A percentile compares a stretch with the other conserved stretches of the same genome.
These are phyloP conservation scores for Rhizopogon salebrosus DNA, from an alignment of 768 basidiomycete species.

Conservation along the genomic window DNA sequence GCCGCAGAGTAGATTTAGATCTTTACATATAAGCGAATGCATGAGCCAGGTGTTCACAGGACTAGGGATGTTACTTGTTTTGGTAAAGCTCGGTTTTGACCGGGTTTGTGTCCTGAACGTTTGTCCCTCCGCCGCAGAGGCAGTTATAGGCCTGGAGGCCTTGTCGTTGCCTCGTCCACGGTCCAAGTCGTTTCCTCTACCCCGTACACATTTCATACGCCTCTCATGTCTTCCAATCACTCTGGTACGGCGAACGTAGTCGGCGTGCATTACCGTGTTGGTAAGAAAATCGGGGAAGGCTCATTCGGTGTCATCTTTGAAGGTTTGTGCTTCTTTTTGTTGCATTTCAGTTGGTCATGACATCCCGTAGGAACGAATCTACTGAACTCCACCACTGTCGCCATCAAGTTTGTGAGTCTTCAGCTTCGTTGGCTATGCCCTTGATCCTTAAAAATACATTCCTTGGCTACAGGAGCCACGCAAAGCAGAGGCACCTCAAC, in stretches of 20 bases:
- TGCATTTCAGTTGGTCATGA: neutral
- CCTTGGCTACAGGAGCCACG: slow-evolving; percentile 71
- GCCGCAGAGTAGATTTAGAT: too few species aligned
- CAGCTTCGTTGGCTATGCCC: neutral
- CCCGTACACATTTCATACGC: slow-evolving; percentile 17
- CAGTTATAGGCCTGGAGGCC: slow-evolving; percentile 20
- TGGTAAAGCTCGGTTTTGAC: slow-evolving; percentile 23
- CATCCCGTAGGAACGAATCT: slow-evolving; percentile 84
- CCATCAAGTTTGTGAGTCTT: slow-evolving; percentile 96
- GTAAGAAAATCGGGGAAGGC: slow-evolving; percentile 99
- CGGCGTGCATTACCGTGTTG: slow-evolving; percentile 95
- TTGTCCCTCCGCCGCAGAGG: slow-evolving; percentile 27
- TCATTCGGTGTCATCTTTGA: slow-evolving; percentile 96
- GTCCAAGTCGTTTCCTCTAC: slow-evolving; percentile 9
- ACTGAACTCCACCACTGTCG: slow-evolving; percentile 96
- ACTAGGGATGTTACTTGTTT: slow-evolving; percentile 4
- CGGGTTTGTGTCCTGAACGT: slow-evolving; percentile 15
- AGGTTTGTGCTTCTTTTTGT: slow-evolving; percentile 37
- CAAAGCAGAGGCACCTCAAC: slow-evolving; percentile 95
- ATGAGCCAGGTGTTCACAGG: neutral
- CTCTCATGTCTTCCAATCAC: slow-evolving; percentile 49
- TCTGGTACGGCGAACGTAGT: slow-evolving; percentile 74
- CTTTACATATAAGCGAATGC: neutral
- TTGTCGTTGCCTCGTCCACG: slow-evolving; percentile 1
- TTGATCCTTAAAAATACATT: slow-evolving; percentile 11